Percentiles rank a stretch among this genome's conserved stretches.
Evolutionary conservation across 2,329 filamentous ascomycete genomes (phyloP).

Genomic region (Tolypocladium ovalisporum): DNA sequence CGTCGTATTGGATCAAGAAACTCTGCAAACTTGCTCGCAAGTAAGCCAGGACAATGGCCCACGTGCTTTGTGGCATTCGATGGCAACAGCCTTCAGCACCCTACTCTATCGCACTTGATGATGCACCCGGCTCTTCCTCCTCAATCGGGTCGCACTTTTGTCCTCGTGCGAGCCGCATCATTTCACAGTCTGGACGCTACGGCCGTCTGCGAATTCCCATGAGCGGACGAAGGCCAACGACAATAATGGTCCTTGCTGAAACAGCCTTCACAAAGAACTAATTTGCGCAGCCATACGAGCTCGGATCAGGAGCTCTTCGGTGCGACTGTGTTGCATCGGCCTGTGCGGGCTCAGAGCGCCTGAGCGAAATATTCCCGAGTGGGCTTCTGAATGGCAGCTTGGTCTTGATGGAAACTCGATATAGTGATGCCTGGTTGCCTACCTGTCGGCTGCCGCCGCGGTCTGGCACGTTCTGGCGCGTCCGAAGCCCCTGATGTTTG

Average conservation of each 20-base stretch:
- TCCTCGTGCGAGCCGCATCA: background rate
- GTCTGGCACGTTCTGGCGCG: background rate
- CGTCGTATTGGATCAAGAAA: background rate
- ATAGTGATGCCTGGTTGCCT: background rate
- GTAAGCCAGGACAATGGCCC: background rate
- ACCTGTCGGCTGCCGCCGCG: background rate
- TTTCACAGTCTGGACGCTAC: background rate
- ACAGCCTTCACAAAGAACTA: background rate
- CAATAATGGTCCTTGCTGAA: background rate
- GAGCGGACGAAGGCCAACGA: background rate
- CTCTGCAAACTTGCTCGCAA: background rate
- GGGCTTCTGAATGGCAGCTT: background rate
- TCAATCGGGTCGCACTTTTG: background rate
- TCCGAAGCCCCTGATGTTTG: too few relatives aligned
- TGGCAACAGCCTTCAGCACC: background rate
- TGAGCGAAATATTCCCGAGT: background rate
- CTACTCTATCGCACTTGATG: background rate
- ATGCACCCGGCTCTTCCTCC: background rate
- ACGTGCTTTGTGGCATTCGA: background rate
- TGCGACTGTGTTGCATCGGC: background rate
- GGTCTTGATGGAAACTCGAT: too few relatives aligned
- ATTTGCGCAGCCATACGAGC: background rate
- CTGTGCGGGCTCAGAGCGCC: background rate
- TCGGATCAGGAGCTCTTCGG: background rate
- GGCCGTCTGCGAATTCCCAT: background rate